Conservation (phyloP, 78 protist species). For the Pigoraptor vietnamica region DNA sequence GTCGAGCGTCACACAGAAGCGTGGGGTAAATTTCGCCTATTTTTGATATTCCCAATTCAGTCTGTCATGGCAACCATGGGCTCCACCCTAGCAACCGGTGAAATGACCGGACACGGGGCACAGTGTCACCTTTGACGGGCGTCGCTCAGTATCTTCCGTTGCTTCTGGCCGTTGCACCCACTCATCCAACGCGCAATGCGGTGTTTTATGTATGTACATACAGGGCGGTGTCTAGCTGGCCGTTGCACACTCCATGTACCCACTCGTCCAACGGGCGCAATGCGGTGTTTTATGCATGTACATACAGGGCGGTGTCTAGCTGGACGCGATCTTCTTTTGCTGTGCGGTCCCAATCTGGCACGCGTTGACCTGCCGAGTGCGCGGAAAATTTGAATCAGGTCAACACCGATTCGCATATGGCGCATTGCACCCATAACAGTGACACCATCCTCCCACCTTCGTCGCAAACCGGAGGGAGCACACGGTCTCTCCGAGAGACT, state of each 20-base stretch:
- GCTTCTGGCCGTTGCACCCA: too few relatives aligned
- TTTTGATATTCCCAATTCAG: too few relatives aligned
- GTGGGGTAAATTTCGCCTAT: too few relatives aligned
- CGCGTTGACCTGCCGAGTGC: neutral
- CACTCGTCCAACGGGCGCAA: too few relatives aligned
- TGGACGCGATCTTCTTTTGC: neutral
- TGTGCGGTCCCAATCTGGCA: neutral
- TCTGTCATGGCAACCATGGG: too few relatives aligned
- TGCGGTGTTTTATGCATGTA: neutral
- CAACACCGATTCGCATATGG: too few relatives aligned
- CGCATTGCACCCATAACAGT: neutral
- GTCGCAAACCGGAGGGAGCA: slow-evolving; percentile 44
- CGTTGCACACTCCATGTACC: too few relatives aligned
- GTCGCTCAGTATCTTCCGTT: too few relatives aligned
- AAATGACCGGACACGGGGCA: too few relatives aligned
- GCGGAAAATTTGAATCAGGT: neutral
- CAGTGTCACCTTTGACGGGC: too few relatives aligned
- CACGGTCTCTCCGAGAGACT: slow-evolving; percentile 15
- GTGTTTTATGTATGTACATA: neutral
- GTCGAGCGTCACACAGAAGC: too few relatives aligned
- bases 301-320: neutral
- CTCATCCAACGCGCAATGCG: neutral
- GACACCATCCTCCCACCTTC: neutral
- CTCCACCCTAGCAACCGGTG: too few relatives aligned
- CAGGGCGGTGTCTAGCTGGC: neutral